A percentile compares a stretch with the other conserved stretches of the same genome.
Evolutionary conservation across 305 asterid genomes (phyloP).

Genomic region (Fraxinus sp.): DNA sequence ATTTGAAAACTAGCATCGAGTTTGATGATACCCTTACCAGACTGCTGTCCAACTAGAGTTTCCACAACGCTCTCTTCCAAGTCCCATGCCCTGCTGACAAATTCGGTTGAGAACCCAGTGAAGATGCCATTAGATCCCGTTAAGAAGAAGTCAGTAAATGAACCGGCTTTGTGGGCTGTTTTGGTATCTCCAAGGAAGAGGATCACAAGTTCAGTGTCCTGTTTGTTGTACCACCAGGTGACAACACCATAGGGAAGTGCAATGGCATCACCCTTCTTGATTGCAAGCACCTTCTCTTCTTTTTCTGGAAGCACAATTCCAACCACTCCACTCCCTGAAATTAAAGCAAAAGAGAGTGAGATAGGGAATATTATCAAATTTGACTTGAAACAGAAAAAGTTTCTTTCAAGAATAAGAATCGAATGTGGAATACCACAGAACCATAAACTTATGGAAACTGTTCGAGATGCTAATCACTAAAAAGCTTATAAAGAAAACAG

Average conservation of each 20-base stretch:
- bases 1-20: constrained; percentile 49
- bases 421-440: not conserved
- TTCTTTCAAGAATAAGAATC: not conserved
- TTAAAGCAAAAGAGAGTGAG: not conserved
- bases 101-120: constrained; percentile 71
- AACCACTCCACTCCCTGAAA: constrained; percentile 53
- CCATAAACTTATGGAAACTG: not conserved
- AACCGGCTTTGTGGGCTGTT: constrained; percentile 62
- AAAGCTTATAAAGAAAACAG: not conserved
- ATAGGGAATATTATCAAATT: not conserved
- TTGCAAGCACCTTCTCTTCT: constrained; percentile 69
- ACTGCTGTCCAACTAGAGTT: constrained; percentile 58
- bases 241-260: constrained; percentile 79
- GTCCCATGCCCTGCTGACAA: constrained; percentile 64
- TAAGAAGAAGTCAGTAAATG: constrained; percentile 62
- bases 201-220: constrained; percentile 58
- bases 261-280: constrained; percentile 73
- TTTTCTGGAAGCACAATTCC: constrained; percentile 71
- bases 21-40: constrained; percentile 54
- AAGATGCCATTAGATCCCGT: constrained; percentile 74
- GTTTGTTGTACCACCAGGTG: constrained; percentile 82
- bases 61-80: constrained; percentile 55
- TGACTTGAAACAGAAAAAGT: not conserved
- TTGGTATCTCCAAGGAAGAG: constrained; percentile 79
- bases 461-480: not conserved